Percentiles rank a stretch among this genome's conserved stretches.
Evolutionary conservation across 805 yeast genomes (phyloP).

Genomic region (Ogataea ramenticola): DNA sequence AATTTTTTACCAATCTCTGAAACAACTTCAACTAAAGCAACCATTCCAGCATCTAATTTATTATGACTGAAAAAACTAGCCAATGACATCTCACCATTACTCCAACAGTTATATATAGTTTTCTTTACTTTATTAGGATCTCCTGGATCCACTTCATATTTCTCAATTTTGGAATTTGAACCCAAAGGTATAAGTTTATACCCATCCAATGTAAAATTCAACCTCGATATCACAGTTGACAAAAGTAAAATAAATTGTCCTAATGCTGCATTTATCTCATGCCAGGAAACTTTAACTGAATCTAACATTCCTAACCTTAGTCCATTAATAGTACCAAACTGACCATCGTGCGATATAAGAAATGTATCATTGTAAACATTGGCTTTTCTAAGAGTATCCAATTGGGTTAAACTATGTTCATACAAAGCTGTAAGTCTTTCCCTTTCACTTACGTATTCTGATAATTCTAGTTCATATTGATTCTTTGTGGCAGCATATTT

Average conservation of each 20-base stretch:
- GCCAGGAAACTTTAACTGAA: slow-evolving; percentile 67
- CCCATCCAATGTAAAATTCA: slow-evolving; percentile 46
- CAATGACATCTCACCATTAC: slow-evolving; percentile 66
- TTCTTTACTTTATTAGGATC: slow-evolving; percentile 28
- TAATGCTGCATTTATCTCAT: slow-evolving; percentile 84
- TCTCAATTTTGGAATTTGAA: slow-evolving; percentile 70
- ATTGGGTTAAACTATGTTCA: slow-evolving; percentile 52
- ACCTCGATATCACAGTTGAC: slow-evolving; percentile 51
- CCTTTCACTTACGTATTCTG: slow-evolving; percentile 43
- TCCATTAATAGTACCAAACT: slow-evolving; percentile 83
- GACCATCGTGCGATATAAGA: slow-evolving; percentile 75
- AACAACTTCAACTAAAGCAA: slow-evolving; percentile 61
- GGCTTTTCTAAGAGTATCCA: slow-evolving; percentile 64
- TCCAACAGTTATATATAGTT: slow-evolving; percentile 47
- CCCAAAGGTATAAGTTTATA: slow-evolving; percentile 78
- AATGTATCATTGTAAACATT: slow-evolving; percentile 83
- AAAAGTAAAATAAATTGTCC: slow-evolving; percentile 75
- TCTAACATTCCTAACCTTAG: slow-evolving; percentile 68
- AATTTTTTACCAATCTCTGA: slow-evolving; percentile 40
- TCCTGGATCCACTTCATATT: slow-evolving; percentile 31
- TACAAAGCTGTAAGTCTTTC: slow-evolving; percentile 59
- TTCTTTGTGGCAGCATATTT: slow-evolving; percentile 46
- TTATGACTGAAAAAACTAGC: slow-evolving; percentile 69
- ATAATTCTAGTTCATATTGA: slow-evolving; percentile 43
- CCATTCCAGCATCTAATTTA: slow-evolving; percentile 74